Conservation (phyloP, 2,329 filamentous ascomycete species). For the Trichoderma brevicompactum region DNA sequence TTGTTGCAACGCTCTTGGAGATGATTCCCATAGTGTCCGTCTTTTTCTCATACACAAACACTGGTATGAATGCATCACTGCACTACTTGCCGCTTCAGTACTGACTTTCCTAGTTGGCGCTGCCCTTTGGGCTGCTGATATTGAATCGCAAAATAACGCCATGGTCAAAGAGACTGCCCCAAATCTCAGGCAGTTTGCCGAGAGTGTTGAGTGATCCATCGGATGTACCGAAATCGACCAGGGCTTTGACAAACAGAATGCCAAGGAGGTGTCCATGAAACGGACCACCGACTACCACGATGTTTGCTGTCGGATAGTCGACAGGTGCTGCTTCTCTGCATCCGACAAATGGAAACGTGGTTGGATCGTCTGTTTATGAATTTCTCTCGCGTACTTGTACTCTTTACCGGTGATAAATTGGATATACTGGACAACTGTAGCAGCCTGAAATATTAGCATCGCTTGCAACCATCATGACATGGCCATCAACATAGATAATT, state of each 20-base stretch:
- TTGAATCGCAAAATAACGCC: constrained; percentile 62
- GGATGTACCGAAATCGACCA: neutral
- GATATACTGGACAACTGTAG: neutral
- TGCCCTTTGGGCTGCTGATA: constrained; percentile 90
- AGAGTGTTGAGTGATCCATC: constrained; percentile 48
- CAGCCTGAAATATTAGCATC: neutral
- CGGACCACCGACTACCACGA: neutral
- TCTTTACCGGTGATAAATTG: neutral
- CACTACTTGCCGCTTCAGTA: neutral
- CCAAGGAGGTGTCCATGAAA: neutral
- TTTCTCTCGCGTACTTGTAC: neutral
- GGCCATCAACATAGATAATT: neutral
- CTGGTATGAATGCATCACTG: constrained; percentile 51
- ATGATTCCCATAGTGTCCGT: constrained; percentile 83
- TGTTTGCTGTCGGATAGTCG: constrained; percentile 3
- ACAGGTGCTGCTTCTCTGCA: no score
- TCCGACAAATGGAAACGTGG: neutral
- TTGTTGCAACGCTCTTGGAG: constrained; percentile 77
- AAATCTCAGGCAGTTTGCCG: constrained; percentile 53
- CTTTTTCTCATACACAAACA: constrained; percentile 88
- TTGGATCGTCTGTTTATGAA: constrained; percentile 16
- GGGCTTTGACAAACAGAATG: neutral
- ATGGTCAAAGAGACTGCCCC: constrained; percentile 59
- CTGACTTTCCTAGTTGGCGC: constrained; percentile 67
- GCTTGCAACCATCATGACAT: neutral